A percentile compares a stretch with the other conserved stretches of the same genome.
Evolutionary conservation across 768 basidiomycete genomes (phyloP).

Genomic region (Lyophyllum shimeji): DNA sequence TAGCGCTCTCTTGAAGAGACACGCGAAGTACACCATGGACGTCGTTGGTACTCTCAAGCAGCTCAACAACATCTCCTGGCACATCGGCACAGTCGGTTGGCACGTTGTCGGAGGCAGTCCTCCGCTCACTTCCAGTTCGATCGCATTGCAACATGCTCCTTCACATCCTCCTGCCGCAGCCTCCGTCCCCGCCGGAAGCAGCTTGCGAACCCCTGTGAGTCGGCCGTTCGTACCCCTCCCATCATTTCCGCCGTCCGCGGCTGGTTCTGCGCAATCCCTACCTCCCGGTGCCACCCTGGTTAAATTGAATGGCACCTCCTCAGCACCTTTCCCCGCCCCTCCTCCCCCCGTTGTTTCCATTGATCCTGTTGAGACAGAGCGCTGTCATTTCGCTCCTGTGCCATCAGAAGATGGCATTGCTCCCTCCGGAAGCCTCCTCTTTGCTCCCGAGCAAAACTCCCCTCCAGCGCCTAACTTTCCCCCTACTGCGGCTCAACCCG

Average conservation of each 20-base stretch:
- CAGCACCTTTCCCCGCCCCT: background rate
- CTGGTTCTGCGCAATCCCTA: background rate
- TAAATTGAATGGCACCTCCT: background rate
- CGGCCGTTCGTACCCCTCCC: background rate
- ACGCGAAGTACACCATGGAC: background rate
- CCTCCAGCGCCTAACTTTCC: background rate
- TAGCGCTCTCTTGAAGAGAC: background rate
- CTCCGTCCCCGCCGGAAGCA: background rate
- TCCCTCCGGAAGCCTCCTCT: background rate
- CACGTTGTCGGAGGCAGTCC: background rate
- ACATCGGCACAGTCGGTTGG: background rate
- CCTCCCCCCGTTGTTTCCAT: background rate
- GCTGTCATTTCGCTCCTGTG: background rate
- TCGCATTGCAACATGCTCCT: background rate
- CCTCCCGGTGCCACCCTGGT: no score
- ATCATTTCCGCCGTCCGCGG: background rate
- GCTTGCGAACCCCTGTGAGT: background rate
- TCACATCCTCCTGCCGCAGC: background rate
- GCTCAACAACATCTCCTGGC: background rate
- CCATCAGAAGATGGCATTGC: background rate
- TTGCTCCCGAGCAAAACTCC: background rate
- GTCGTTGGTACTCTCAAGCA: background rate
- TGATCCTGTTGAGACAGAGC: background rate
- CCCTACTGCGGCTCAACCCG: background rate
- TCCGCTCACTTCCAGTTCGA: background rate